Evolutionary conservation across 345 rosid species (phyloP), one percentile per base, ranked within the genome.

Genomic region (Lepidium aucheri): DNA sequence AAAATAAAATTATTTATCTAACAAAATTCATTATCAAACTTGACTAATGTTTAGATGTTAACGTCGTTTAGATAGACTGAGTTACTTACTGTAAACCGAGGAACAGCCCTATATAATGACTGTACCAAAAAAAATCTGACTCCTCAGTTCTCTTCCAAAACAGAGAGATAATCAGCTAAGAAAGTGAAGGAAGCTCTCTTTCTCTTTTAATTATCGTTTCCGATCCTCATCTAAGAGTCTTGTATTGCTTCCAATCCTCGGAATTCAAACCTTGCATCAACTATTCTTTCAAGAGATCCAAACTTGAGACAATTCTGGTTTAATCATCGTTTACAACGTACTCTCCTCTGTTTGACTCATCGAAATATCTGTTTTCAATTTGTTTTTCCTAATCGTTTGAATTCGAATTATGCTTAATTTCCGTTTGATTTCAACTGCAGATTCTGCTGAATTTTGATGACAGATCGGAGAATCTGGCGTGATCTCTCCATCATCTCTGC

Each of bases 351-450:
- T 22, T 22, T 41, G 26, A 3, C 47, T 61, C 34, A 44, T 60
- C 3, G 13, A 20, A 20, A 20, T 38, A 6, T 36, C 28, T 10
- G 44, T 34, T 14, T 14, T 38, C 0, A 12, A 14, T 53, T 54
- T 42, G 1, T 2, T 20, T 20, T 33, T 17, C 22, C 12, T 50
- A 10, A 3, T 56, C 5, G 30, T 71, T 70, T 51, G 60, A 68
- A 59, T 53, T 73, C 4, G 67, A 79, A 65, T 63, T 74, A 8
- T 58, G 65, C 42, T 28, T 17, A 32, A 7, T 16, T 15, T 69
- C 39, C 38, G 41, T 28, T 28, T 39, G 41, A 8, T 15, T 76
- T 17, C 7, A 24, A 12, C 20, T 16, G 4, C 2, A 28, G 18
- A 17, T 10, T 16, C 3, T 12, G 60, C 55, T 63, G 14, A 36